Evolutionary conservation across 345 rosid genomes (phyloP).

Genomic region (Ailanthus altissimus): DNA sequence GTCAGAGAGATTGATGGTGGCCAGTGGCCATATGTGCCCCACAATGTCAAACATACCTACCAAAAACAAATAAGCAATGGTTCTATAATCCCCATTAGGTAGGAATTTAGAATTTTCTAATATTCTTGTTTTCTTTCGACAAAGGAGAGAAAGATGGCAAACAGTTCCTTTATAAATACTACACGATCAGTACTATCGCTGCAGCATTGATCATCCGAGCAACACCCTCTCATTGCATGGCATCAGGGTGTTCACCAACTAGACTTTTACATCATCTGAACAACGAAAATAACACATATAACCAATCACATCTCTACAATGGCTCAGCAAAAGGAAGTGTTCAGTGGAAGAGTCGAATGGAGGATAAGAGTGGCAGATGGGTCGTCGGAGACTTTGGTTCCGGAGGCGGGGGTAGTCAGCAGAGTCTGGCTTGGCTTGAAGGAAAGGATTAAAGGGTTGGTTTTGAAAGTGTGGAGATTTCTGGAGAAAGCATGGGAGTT

Average conservation of each 20-base stretch:
- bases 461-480: slow-evolving; percentile 31
- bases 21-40: slow-evolving; percentile 9
- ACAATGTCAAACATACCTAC: slow-evolving; percentile 30
- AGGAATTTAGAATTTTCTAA: neutral
- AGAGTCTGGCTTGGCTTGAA: slow-evolving; percentile 33
- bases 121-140: neutral
- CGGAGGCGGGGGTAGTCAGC: slow-evolving; percentile 21
- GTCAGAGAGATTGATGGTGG: neutral
- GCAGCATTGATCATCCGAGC: neutral
- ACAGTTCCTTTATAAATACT: slow-evolving; percentile 7
- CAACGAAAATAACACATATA: neutral
- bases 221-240: slow-evolving; percentile 17
- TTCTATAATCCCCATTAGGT: slow-evolving; percentile 13
- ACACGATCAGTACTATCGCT: neutral
- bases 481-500: slow-evolving; percentile 35
- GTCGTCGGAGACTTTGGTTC: slow-evolving; percentile 39
- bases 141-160: neutral
- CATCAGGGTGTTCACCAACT: neutral
- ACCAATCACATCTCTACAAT: neutral
- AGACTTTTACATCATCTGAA: neutral
- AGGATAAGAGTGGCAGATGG: slow-evolving; percentile 45
- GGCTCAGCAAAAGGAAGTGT: slow-evolving; percentile 30
- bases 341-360: slow-evolving; percentile 45
- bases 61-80: slow-evolving; percentile 13
- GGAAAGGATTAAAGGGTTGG: slow-evolving; percentile 20